Conservation (phyloP, 1,284 basidiomycete genomes). For the Bondarzewia mesenterica region DNA sequence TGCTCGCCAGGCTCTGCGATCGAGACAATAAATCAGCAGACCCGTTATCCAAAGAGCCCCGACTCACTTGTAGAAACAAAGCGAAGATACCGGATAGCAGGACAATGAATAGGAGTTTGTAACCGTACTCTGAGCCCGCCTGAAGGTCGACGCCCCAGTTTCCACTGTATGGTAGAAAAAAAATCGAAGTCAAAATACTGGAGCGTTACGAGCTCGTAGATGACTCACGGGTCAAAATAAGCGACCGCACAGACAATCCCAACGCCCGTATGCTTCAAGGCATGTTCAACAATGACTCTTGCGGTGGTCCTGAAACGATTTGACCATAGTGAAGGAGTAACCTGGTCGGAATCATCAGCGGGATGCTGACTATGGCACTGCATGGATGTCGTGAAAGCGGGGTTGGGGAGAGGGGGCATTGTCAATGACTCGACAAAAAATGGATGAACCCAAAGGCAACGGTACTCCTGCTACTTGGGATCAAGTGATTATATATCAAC, state of each 20-base stretch:
- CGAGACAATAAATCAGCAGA: no score
- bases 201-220: background rate
- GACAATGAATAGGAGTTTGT: constrained; percentile 82
- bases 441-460: no score
- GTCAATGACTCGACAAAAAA: no score
- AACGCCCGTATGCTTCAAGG: constrained; percentile 36
- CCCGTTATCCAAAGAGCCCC: no score
- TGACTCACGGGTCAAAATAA: constrained; percentile 47
- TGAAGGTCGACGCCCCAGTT: constrained; percentile 75
- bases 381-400: no score
- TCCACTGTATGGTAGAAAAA: constrained; percentile 30
- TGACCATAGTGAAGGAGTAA: no score
- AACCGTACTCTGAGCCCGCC: constrained; percentile 74
- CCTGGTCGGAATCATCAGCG: no score
- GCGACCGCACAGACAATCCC: constrained; percentile 46
- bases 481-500: no score
- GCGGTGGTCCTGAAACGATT: background rate
- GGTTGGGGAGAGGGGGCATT: no score
- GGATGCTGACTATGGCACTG: no score
- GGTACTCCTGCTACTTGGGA: no score
- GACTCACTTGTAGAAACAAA: constrained; percentile 72
- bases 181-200: background rate
- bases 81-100: constrained; percentile 75
- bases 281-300: constrained; percentile 26
- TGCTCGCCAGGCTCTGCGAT: constrained; percentile 57